Conservation (phyloP, 2,329 filamentous ascomycete genomes). For the Helotiales sp. region DNA sequence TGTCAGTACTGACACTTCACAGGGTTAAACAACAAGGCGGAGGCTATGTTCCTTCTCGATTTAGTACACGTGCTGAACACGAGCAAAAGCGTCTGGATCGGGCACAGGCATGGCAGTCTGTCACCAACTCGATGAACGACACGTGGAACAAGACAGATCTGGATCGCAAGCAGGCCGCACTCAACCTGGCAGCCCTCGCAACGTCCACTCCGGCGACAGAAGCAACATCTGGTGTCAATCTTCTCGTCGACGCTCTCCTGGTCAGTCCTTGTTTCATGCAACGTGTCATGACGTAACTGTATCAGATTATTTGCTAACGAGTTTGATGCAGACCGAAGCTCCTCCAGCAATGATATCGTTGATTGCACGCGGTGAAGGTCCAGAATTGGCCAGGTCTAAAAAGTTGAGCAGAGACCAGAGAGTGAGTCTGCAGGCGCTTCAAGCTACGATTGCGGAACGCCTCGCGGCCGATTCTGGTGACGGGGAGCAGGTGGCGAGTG, state of each 20-base stretch:
- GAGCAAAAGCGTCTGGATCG: neutral
- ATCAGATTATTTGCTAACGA: constrained; percentile 25
- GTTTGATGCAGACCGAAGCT: constrained; percentile 39
- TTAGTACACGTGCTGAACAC: constrained; percentile 1
- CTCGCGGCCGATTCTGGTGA: neutral
- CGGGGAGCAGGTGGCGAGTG: neutral
- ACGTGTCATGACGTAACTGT: constrained; percentile 28
- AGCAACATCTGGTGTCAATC: constrained; percentile 42
- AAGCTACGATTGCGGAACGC: neutral
- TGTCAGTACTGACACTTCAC: constrained; percentile 15
- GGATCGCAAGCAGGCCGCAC: constrained; percentile 64
- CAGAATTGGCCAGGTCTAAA: neutral
- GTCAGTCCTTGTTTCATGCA: constrained; percentile 47
- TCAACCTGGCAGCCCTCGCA: constrained; percentile 61
- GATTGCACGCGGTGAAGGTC: constrained; percentile 34
- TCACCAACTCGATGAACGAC: neutral
- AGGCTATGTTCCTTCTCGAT: constrained; percentile 4
- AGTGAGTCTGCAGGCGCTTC: constrained; percentile 7
- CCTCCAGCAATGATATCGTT: constrained; percentile 41
- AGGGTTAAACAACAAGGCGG: constrained; percentile 24
- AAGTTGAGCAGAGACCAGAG: constrained; percentile 17
- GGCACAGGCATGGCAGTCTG: neutral
- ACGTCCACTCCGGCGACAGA: neutral
- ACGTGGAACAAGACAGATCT: constrained; percentile 35
- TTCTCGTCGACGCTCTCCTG: constrained; percentile 60